Evolutionary conservation across 495 filamentous ascomycete genomes (phyloP).

Genomic region (Xylaria castorea): DNA sequence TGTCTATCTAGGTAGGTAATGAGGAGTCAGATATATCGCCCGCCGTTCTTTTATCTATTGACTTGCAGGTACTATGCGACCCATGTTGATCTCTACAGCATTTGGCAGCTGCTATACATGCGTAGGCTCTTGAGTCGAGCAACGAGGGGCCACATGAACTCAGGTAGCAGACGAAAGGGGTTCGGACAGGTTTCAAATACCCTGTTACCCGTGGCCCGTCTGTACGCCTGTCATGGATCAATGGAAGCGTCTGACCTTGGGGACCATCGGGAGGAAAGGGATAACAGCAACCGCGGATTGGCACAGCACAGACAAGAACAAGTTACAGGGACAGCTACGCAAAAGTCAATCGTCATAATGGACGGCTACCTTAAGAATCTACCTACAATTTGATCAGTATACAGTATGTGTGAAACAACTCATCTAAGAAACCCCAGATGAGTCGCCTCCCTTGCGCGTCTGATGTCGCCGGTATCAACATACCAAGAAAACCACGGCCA

Average conservation of each 20-base stretch:
- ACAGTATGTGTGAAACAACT: constrained; percentile 1
- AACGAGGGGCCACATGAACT: not conserved
- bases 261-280: not conserved
- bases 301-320: not conserved
- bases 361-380: constrained; percentile 21
- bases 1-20: no score
- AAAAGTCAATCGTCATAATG: constrained; percentile 2
- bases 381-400: constrained; percentile 26
- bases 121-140: not conserved
- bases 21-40: not conserved
- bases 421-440: not conserved
- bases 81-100: not conserved
- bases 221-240: not conserved
- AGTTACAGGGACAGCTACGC: not conserved
- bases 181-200: constrained; percentile 12
- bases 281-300: not conserved
- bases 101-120: not conserved
- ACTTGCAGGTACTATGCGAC: not conserved
- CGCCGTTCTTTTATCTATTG: not conserved
- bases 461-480: constrained; percentile 1
- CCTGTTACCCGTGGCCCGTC: not conserved
- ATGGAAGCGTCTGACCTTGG: not conserved
- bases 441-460: constrained; percentile 4
- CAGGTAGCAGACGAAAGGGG: not conserved
- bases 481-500: not conserved